Conservation (phyloP, 129 eudicot genomes). For the Escallonia herrerae region DNA sequence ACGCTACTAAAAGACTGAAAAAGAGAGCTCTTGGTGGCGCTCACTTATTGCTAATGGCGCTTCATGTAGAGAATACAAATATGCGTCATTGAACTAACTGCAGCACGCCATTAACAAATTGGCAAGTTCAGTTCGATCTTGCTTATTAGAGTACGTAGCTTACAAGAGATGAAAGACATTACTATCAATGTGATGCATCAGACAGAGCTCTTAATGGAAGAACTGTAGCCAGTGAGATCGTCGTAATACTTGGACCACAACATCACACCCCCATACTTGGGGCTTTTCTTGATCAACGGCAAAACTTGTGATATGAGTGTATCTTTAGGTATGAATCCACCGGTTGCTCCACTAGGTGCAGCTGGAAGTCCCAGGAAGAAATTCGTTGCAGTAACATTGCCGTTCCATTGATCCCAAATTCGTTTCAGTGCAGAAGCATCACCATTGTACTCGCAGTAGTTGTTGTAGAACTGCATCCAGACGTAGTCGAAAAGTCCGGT, state of each 20-base stretch:
- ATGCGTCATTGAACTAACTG: too few species aligned
- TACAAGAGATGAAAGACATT: too few species aligned
- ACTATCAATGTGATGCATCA: background rate
- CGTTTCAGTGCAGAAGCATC: background rate
- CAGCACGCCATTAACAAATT: too few species aligned
- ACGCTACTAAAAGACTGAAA: too few species aligned
- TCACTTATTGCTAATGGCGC: too few species aligned
- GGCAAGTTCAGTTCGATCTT: too few species aligned
- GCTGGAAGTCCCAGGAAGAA: constrained; percentile 9
- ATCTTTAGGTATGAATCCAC: constrained; percentile 9
- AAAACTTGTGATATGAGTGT: background rate
- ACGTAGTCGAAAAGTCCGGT: constrained; percentile 3
- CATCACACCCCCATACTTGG: constrained; percentile 12
- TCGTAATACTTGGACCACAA: constrained; percentile 9
- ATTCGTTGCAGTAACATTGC: background rate
- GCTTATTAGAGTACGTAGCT: too few species aligned
- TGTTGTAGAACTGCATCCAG: constrained; percentile 15
- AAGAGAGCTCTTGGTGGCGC: too few species aligned
- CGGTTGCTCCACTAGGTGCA: background rate
- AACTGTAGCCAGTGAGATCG: constrained; percentile 2
- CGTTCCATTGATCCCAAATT: constrained; percentile 10
- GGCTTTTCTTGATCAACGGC: background rate
- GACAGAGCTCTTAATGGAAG: constrained; percentile 7
- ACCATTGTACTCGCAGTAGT: constrained; percentile 7
- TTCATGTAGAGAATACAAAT: too few species aligned